Conservation (phyloP, 495 filamentous ascomycete genomes). For the Penicillium alfredii region DNA sequence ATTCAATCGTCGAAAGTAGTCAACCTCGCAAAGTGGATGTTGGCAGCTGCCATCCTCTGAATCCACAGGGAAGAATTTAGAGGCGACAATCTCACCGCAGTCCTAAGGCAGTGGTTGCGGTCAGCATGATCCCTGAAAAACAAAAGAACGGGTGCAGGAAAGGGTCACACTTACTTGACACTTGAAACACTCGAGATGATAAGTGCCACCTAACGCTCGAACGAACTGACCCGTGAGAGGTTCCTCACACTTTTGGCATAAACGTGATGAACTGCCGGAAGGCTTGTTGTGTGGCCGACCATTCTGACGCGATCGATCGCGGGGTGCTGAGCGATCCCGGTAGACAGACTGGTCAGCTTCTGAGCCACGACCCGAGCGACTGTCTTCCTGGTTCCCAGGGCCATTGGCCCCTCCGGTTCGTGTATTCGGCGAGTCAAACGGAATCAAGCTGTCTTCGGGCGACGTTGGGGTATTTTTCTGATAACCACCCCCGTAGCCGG, state of each 20-base stretch:
- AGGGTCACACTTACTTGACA: constrained; percentile 68
- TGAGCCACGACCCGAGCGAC: constrained; percentile 27
- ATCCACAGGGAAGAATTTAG: constrained; percentile 96
- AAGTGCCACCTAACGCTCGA: constrained; percentile 83
- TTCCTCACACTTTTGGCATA: constrained; percentile 85
- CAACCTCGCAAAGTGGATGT: constrained; percentile 94
- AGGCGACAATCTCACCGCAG: constrained; percentile 91
- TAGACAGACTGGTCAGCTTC: constrained; percentile 33
- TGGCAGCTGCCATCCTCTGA: constrained; percentile 78
- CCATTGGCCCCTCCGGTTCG: constrained; percentile 28
- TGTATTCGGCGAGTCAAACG: constrained; percentile 40
- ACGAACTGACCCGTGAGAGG: constrained; percentile 92
- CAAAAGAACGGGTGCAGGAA: too few relatives aligned
- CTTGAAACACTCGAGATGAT: constrained; percentile 96
- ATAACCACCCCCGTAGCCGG: constrained; percentile 34
- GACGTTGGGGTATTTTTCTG: constrained; percentile 41
- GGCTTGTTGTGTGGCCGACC: constrained; percentile 40
- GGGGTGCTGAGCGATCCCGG: constrained; percentile 33
- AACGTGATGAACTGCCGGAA: constrained; percentile 39
- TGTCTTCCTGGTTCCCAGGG: constrained; percentile 29
- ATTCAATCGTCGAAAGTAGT: constrained; percentile 92
- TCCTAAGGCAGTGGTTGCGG: constrained; percentile 65
- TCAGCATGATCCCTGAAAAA: too few relatives aligned
- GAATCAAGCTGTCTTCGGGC: constrained; percentile 38
- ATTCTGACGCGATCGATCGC: constrained; percentile 42